Evolutionary conservation across 1,284 basidiomycete species (phyloP).

Genomic region (Moesziomyces sp.): DNA sequence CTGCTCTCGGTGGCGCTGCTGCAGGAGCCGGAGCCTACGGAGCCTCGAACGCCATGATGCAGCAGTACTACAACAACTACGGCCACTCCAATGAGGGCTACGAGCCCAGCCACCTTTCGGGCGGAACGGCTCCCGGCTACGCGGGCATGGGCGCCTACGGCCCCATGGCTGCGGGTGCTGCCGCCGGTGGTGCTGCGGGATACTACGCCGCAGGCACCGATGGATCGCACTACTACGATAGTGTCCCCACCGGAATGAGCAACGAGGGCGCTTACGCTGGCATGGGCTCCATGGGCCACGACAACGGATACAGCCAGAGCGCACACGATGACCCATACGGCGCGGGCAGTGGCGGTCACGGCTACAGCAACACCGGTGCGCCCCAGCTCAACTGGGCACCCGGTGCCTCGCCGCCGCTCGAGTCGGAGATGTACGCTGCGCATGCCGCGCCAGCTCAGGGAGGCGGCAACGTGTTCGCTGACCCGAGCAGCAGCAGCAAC

Average conservation of each 20-base stretch:
- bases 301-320: conserved; percentile 33
- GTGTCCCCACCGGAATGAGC: conserved; percentile 21
- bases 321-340: conserved; percentile 40
- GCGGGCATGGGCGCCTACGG: conserved; percentile 64
- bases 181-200: conserved; percentile 52
- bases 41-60: conserved; percentile 47
- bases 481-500: conserved; percentile 48
- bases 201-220: conserved; percentile 42
- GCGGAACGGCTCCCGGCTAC: conserved; percentile 53
- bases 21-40: conserved; percentile 43
- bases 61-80: conserved; percentile 53
- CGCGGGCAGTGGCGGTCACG: conserved; percentile 29
- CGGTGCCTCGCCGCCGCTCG: conserved; percentile 41
- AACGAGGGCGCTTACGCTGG: conserved; percentile 27
- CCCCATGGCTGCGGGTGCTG: conserved; percentile 53
- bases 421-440: conserved; percentile 33
- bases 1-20: conserved; percentile 22
- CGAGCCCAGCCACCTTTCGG: conserved; percentile 59
- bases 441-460: conserved; percentile 7
- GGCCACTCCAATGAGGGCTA: conserved; percentile 44
- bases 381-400: conserved; percentile 49
- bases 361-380: conserved; percentile 32
- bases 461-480: conserved; percentile 53
- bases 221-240: conserved; percentile 53
- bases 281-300: conserved; percentile 38